These are phyloP conservation scores for Xylariaceae sp. DNA, from an alignment of 2,329 filamentous ascomycete genomes.

Conservation along the genomic window DNA sequence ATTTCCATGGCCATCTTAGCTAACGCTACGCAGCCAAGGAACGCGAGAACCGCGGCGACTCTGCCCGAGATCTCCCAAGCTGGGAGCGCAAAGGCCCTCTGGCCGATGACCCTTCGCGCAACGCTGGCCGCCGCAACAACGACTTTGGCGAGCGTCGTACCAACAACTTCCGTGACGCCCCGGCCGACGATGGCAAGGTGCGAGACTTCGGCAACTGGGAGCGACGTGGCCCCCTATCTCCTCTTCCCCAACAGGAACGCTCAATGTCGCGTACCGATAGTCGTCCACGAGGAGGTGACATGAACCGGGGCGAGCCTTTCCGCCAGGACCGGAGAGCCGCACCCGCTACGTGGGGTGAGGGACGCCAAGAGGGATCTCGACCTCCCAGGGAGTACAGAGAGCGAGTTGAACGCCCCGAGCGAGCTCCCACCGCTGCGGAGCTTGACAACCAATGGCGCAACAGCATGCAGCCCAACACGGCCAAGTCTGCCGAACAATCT, in stretches of 20 bases:
- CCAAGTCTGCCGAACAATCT: constrained; percentile 59
- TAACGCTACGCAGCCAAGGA: constrained; percentile 69
- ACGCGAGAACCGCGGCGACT: constrained; percentile 58
- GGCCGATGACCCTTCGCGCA: constrained; percentile 54
- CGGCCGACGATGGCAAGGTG: constrained; percentile 67
- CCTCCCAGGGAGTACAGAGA: constrained; percentile 74
- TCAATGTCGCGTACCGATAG: constrained; percentile 50
- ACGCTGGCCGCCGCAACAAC: constrained; percentile 40
- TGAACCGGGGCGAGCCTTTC: constrained; percentile 52
- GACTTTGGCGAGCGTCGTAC: constrained; percentile 61
- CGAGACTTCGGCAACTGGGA: constrained; percentile 90
- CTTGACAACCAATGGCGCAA: constrained; percentile 89
- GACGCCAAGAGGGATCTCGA: constrained; percentile 68
- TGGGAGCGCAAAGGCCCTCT: constrained; percentile 93
- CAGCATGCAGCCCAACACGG: constrained; percentile 79
- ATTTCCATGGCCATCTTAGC: constrained; percentile 13
- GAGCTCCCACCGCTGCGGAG: constrained; percentile 77
- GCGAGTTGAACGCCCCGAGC: constrained; percentile 64
- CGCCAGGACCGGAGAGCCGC: constrained; percentile 61
- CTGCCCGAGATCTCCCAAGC: constrained; percentile 72
- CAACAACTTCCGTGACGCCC: constrained; percentile 58
- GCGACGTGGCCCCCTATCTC: constrained; percentile 84
- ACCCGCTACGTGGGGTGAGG: constrained; percentile 72
- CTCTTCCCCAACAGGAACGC: constrained; percentile 52
- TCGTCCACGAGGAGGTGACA: constrained; percentile 51